These are phyloP conservation scores for Diplosphaera chodatii DNA, from an alignment of 139 green algal genomes.

Conservation along the genomic window DNA sequence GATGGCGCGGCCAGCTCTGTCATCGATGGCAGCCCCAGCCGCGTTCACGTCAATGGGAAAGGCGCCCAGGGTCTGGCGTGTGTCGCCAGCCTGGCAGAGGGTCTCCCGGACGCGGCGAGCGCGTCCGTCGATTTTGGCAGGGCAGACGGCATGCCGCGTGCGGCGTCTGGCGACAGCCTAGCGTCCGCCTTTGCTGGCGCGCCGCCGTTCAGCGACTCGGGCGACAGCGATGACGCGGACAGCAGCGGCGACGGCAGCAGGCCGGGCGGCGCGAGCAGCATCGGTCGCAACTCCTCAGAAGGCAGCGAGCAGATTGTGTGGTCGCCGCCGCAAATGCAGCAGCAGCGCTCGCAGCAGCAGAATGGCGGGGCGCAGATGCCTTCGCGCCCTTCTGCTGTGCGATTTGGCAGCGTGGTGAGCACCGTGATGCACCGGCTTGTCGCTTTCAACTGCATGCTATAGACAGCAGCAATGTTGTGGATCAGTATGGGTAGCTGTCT, in stretches of 20 bases:
- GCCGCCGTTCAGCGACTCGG: background rate
- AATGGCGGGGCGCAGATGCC: background rate
- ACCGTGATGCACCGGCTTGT: no score
- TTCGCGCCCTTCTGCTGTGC: background rate
- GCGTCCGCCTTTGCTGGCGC: background rate
- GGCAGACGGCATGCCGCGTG: background rate
- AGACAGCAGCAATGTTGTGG: no score
- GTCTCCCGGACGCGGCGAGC: no score
- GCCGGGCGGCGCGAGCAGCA: background rate
- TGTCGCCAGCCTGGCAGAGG: no score
- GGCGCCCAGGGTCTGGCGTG: no score
- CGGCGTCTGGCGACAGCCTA: background rate
- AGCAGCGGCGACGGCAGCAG: no score
- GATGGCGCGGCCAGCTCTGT: no score
- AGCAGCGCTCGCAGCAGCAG: conserved; percentile 14
- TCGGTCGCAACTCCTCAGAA: background rate
- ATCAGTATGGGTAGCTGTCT: no score
- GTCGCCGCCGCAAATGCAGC: conserved; percentile 5
- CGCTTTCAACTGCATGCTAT: no score
- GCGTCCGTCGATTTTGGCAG: background rate
- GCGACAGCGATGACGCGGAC: background rate
- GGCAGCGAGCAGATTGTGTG: background rate
- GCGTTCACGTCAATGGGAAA: no score
- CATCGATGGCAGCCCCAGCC: no score
- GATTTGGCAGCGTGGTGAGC: background rate